A percentile compares a stretch with the other conserved stretches of the same genome.
Evolutionary conservation across 2,329 filamentous ascomycete genomes (phyloP).

Genomic region (Pseudopithomyces chartarum): DNA sequence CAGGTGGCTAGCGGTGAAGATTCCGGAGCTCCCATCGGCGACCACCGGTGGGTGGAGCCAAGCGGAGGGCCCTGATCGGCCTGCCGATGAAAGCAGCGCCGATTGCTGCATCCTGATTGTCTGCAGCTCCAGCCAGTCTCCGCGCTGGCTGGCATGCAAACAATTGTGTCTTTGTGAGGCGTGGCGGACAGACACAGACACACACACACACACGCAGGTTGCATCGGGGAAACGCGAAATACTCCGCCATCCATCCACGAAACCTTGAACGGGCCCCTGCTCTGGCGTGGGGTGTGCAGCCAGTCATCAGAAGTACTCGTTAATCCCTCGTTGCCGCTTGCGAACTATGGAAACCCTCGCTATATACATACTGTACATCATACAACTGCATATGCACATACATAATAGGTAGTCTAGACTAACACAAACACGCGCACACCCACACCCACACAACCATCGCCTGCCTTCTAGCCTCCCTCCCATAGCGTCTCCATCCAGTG

Average conservation of each 20-base stretch:
- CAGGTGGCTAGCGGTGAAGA: conserved; percentile 22
- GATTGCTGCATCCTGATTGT: too few relatives aligned
- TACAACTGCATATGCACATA: too few relatives aligned
- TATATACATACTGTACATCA: too few relatives aligned
- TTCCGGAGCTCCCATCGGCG: not conserved
- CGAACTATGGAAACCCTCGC: too few relatives aligned
- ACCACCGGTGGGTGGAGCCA: conserved; percentile 21
- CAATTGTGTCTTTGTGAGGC: not conserved
- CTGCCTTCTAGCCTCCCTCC: too few relatives aligned
- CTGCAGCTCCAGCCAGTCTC: not conserved
- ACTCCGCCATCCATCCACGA: not conserved
- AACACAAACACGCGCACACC: too few relatives aligned
- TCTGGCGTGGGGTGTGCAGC: not conserved
- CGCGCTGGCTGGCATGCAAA: not conserved
- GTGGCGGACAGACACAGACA: too few relatives aligned
- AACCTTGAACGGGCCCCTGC: not conserved
- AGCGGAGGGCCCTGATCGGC: not conserved
- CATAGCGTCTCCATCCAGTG: too few relatives aligned
- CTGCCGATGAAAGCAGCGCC: not conserved
- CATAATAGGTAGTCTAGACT: too few relatives aligned
- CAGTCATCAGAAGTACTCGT: too few relatives aligned
- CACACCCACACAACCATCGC: too few relatives aligned
- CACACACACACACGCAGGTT: too few relatives aligned
- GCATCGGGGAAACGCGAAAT: not conserved
- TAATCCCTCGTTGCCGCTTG: not conserved